Conservation (phyloP, 2,329 filamentous ascomycete genomes). For the Fusarium bactridioides region DNA sequence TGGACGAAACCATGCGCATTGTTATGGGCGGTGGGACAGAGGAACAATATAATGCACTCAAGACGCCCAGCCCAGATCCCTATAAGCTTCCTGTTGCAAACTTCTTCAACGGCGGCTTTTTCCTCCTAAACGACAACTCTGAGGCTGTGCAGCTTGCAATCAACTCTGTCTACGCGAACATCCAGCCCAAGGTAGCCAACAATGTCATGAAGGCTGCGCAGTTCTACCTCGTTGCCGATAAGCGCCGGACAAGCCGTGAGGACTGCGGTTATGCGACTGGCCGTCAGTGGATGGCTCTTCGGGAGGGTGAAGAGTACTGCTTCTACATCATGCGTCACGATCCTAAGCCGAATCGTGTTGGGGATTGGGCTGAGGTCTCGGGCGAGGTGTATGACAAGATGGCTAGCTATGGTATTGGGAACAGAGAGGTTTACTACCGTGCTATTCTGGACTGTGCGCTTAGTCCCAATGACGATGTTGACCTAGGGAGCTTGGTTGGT, state of each 20-base stretch:
- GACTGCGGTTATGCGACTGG: slow-evolving; percentile 12
- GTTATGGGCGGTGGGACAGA: neutral
- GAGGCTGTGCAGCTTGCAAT: neutral
- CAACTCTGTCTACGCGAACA: slow-evolving; percentile 1
- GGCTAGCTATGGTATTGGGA: slow-evolving; percentile 14
- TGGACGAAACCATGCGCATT: neutral
- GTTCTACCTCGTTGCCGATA: slow-evolving; percentile 22
- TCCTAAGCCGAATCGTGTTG: neutral
- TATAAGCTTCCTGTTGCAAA: slow-evolving; percentile 11
- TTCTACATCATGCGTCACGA: slow-evolving; percentile 25
- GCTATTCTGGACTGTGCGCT: slow-evolving; percentile 20
- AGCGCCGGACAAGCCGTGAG: neutral
- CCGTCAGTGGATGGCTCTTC: slow-evolving; percentile 26
- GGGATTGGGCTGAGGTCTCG: neutral
- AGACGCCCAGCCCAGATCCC: neutral
- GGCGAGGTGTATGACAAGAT: slow-evolving; percentile 21
- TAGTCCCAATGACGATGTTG: neutral
- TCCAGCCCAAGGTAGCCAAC: slow-evolving; percentile 31
- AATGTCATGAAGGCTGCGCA: slow-evolving; percentile 29
- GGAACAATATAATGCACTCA: slow-evolving; percentile 1
- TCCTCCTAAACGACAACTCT: slow-evolving; percentile 5
- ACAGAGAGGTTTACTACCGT: slow-evolving; percentile 16
- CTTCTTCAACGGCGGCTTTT: slow-evolving; percentile 27
- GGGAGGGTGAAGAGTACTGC: slow-evolving; percentile 17
- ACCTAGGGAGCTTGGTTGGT: neutral